Percentiles rank a stretch among this genome's conserved stretches.
phyloP scores from a whole-genome alignment of 192 early-diverging fungal species.

The Backusella morwellensis region DNA sequence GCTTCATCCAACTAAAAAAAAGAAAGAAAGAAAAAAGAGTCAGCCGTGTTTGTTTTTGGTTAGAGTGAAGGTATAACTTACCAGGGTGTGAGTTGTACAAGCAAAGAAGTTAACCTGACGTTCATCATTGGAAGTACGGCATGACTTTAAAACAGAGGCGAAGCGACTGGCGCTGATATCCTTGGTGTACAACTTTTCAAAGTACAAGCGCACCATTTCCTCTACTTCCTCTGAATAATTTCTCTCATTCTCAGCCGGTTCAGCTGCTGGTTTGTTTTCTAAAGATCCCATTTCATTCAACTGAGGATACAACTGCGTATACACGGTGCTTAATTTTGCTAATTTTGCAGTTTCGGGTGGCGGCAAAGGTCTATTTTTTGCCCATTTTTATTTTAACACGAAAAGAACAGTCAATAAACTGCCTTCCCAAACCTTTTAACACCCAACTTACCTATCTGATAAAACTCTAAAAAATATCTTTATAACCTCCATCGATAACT shows the following conservation, averaged over 20 bases:
- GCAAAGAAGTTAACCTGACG: constrained; percentile 78
- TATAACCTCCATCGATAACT: constrained; percentile 66
- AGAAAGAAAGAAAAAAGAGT: neutral
- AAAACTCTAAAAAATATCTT: constrained; percentile 66
- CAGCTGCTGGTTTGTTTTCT: constrained; percentile 36
- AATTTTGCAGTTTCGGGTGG: constrained; percentile 55
- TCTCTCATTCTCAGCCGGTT: constrained; percentile 20
- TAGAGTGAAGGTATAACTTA: neutral
- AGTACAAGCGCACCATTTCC: constrained; percentile 66
- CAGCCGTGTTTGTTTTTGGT: neutral
- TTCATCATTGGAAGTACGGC: constrained; percentile 71
- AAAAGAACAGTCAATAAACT: neutral
- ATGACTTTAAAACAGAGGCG: constrained; percentile 77
- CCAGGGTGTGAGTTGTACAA: constrained; percentile 84
- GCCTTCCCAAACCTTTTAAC: neutral
- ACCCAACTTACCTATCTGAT: constrained; percentile 39
- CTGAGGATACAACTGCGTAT: constrained; percentile 45
- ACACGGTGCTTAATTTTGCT: constrained; percentile 48
- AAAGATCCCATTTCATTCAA: constrained; percentile 35
- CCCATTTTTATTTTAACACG: neutral
- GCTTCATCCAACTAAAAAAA: constrained; percentile 80
- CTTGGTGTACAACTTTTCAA: constrained; percentile 71
- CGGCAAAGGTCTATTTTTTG: constrained; percentile 47
- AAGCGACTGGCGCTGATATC: constrained; percentile 78
- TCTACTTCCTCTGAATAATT: constrained; percentile 71